Evolutionary conservation across 1,284 basidiomycete species (phyloP), one percentile per base, ranked within the genome.

Genomic region (Ustilago shanxiensis): DNA sequence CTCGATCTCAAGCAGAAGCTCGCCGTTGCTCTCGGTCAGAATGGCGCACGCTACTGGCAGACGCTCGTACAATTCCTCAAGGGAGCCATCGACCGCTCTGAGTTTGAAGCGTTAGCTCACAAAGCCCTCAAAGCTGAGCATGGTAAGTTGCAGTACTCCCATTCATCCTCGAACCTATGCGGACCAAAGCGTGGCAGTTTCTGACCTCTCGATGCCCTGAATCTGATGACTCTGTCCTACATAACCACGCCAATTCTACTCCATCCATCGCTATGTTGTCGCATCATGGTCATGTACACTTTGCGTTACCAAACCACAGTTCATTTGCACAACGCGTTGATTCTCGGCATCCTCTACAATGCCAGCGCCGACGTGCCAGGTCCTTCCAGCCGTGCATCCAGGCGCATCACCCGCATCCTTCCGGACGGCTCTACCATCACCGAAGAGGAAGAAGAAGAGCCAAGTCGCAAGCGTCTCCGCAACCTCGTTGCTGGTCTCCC

Each of bases 331-430:
- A 87, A 88, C 66, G 80, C 85, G 4, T 78, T 88, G 22, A 79
- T 88, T 55, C 77, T 88, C 50, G 86, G 87, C 28, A 85, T 88
- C 68, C 82, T 88, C 29, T 86, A 87, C 83, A 87, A 88, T 37
- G 83, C 84, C 13, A 79, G 72, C 39, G 73, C 82, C 49, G 82
- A 81, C 51, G 76, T 82, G 11, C 79, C 80, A 8, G 78, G 81
- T 2, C 83, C 81, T 20, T 79, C 77, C 37, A 71, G 71, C 65
- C 63, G 67, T 50, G 51, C 66, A 22, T 45, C 58, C n/a, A 56
- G 76, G n/a, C 50, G 70, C 44, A 66, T 76, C 64, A 63, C 73
- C 52, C 61, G 79, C 53, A 60, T 73, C 56, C 62, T 80, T 0
- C 63, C 65, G 9, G 79, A 80, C 44, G 61, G 68, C 28, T 60